Conservation (phyloP, 441 rosid species). For the Populus trichocarpa region DNA sequence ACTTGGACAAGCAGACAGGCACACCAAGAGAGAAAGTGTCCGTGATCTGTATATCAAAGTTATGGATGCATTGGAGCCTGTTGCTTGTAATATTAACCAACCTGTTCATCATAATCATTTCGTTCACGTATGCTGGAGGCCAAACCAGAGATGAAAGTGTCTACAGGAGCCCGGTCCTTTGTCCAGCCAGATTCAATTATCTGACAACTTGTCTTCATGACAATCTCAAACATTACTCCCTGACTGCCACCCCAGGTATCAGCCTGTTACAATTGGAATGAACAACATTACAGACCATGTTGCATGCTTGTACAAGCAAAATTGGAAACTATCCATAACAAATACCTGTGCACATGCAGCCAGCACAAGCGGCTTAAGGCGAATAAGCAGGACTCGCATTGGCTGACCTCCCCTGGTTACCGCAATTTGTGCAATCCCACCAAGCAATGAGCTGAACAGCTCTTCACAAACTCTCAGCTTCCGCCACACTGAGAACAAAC, state of each 20-base stretch:
- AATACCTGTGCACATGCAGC: slow-evolving; percentile 86
- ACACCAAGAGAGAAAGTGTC: neutral
- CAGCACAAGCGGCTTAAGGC: slow-evolving; percentile 82
- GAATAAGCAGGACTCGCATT: slow-evolving; percentile 83
- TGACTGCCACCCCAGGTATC: slow-evolving; percentile 74
- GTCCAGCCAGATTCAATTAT: slow-evolving; percentile 92
- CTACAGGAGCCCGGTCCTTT: slow-evolving; percentile 94
- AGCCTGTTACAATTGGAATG: slow-evolving; percentile 51
- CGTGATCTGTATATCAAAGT: neutral
- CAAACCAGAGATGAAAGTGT: slow-evolving; percentile 89
- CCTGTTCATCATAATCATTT: slow-evolving; percentile 93
- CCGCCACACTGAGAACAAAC: slow-evolving; percentile 89
- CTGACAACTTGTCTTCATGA: slow-evolving; percentile 75
- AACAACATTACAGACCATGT: slow-evolving; percentile 7
- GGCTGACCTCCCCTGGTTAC: slow-evolving; percentile 89
- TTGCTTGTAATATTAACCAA: slow-evolving; percentile 18
- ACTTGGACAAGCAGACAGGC: neutral
- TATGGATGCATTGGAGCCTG: neutral
- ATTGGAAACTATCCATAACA: slow-evolving; percentile 13
- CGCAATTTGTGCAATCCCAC: slow-evolving; percentile 81
- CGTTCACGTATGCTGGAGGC: slow-evolving; percentile 87
- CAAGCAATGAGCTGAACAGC: slow-evolving; percentile 74
- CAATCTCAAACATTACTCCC: slow-evolving; percentile 79
- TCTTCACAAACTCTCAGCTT: slow-evolving; percentile 90
- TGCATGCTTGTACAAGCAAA: neutral